phyloP scores from a whole-genome alignment of 129 eudicot genomes.

The Glebionis coronaria region DNA sequence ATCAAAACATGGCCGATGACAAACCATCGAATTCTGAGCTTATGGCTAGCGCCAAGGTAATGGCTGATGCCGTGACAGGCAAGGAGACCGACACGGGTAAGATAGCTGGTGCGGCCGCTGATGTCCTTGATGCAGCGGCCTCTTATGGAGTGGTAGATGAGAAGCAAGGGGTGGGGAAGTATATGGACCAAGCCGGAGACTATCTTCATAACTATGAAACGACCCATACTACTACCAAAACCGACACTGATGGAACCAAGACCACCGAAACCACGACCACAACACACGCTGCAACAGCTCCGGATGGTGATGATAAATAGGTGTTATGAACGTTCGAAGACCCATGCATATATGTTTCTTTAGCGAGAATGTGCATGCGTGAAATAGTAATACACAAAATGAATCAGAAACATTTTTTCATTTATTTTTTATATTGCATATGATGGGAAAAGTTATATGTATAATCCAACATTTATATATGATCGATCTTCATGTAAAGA shows the following conservation, averaged over 20 bases:
- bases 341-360: no score
- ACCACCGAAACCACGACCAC: conserved; percentile 28
- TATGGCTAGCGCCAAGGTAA: conserved; percentile 63
- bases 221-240: conserved; percentile 27
- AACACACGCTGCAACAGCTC: conserved; percentile 5
- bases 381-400: no score
- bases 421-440: no score
- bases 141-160: conserved; percentile 61
- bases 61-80: conserved; percentile 55
- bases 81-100: conserved; percentile 48
- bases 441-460: no score
- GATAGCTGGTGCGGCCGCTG: conserved; percentile 75
- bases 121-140: conserved; percentile 58
- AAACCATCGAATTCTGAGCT: conserved; percentile 53
- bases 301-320: conserved; percentile 15
- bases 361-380: no score
- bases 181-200: conserved; percentile 59
- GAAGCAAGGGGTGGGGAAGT: conserved; percentile 42
- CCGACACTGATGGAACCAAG: conserved; percentile 24
- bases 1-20: conserved; percentile 11
- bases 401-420: no score
- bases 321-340: neutral
- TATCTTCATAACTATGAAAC: conserved; percentile 58
- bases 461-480: no score
- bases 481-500: no score